These are phyloP conservation scores for Hymenoscyphus linearis DNA, from an alignment of 2,329 filamentous ascomycete genomes.

Conservation along the genomic window DNA sequence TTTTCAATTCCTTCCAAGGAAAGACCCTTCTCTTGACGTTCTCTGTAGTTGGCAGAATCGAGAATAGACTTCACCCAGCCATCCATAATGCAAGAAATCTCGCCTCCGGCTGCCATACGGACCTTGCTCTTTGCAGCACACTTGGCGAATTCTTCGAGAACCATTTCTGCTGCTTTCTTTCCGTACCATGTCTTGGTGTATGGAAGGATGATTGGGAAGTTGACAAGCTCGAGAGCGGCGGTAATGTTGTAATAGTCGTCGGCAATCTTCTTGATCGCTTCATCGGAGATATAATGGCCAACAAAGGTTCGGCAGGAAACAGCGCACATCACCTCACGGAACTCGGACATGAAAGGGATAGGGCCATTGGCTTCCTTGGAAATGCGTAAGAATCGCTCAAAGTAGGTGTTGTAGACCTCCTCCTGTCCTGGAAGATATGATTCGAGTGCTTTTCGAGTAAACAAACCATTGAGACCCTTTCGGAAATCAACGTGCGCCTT, in stretches of 20 bases:
- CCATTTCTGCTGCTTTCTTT: slow-evolving; percentile 91
- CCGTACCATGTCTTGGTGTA: slow-evolving; percentile 97
- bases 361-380: slow-evolving; percentile 68
- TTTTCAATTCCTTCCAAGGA: slow-evolving; percentile 67
- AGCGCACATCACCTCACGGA: slow-evolving; percentile 92
- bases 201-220: slow-evolving; percentile 94
- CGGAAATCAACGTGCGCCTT: slow-evolving; percentile 94
- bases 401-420: slow-evolving; percentile 85
- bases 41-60: slow-evolving; percentile 74
- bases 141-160: slow-evolving; percentile 81
- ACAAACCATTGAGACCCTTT: slow-evolving; percentile 90
- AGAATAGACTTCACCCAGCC: slow-evolving; percentile 88
- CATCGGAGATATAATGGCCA: slow-evolving; percentile 88
- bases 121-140: slow-evolving; percentile 92
- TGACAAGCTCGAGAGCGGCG: slow-evolving; percentile 91
- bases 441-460: slow-evolving; percentile 85
- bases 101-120: slow-evolving; percentile 81
- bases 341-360: slow-evolving; percentile 81
- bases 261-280: slow-evolving; percentile 86
- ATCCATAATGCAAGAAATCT: slow-evolving; percentile 90
- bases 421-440: slow-evolving; percentile 88
- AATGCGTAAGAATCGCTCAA: slow-evolving; percentile 69
- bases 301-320: slow-evolving; percentile 96
- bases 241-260: slow-evolving; percentile 98
- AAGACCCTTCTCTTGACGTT: slow-evolving; percentile 69